These are phyloP conservation scores for Blechomonas ayalai DNA, from an alignment of 208 protist species.

Conservation along the genomic window DNA sequence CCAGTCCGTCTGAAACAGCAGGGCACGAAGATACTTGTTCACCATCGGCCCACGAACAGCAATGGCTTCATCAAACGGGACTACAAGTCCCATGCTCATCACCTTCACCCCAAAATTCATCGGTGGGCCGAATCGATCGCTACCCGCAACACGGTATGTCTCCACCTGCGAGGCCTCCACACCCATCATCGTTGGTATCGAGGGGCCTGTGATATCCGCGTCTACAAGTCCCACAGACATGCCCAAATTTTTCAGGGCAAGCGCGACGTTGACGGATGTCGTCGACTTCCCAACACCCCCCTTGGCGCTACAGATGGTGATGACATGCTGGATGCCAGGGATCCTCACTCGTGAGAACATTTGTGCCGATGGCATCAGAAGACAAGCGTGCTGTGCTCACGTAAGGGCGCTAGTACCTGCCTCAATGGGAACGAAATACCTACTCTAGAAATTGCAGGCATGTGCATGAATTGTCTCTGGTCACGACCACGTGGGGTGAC, in stretches of 20 bases:
- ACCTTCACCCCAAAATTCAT: slow-evolving; percentile 90
- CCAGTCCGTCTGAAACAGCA: slow-evolving; percentile 89
- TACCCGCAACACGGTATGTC: slow-evolving; percentile 77
- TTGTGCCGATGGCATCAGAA: background rate
- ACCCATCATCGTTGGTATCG: slow-evolving; percentile 83
- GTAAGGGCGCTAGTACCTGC: no score
- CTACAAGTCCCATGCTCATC: slow-evolving; percentile 90
- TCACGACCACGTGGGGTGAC: no score
- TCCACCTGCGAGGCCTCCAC: slow-evolving; percentile 76
- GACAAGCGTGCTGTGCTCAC: no score
- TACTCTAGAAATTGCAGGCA: no score
- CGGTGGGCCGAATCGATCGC: slow-evolving; percentile 74
- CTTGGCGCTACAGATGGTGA: slow-evolving; percentile 89
- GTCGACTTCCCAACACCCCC: slow-evolving; percentile 93
- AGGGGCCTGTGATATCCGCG: slow-evolving; percentile 89
- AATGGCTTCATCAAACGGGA: slow-evolving; percentile 84
- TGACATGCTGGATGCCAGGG: slow-evolving; percentile 69
- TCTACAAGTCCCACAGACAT: slow-evolving; percentile 83
- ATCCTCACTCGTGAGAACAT: slow-evolving; percentile 70
- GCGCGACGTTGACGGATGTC: slow-evolving; percentile 81
- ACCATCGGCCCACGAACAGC: slow-evolving; percentile 90
- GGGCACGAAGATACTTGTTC: slow-evolving; percentile 83
- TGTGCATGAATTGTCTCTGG: no score
- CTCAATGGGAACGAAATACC: no score
- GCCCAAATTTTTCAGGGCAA: slow-evolving; percentile 80